Conservation (phyloP, 2,329 filamentous ascomycete species). For the Phaeosphaeriaceae sp. region DNA sequence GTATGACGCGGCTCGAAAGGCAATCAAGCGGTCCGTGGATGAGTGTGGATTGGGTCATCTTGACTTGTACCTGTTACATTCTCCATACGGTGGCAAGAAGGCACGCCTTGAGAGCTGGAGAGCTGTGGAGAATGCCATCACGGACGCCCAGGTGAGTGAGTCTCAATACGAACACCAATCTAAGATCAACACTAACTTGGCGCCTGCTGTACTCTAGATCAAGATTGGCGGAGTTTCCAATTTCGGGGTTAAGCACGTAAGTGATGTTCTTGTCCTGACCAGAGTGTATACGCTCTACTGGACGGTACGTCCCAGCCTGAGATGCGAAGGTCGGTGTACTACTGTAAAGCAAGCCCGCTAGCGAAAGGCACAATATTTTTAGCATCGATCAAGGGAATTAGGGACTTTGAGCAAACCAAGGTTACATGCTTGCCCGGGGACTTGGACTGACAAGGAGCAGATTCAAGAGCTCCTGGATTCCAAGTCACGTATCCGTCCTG, state of each 20-base stretch:
- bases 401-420: too few species aligned
- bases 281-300: conserved; percentile 2
- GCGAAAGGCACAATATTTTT: too few species aligned
- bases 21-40: conserved; percentile 70
- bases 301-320: background rate
- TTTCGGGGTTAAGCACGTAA: conserved; percentile 74
- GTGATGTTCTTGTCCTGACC: conserved; percentile 33
- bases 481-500: conserved; percentile 67
- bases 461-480: conserved; percentile 72
- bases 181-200: background rate
- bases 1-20: conserved; percentile 71
- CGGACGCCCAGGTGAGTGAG: conserved; percentile 66
- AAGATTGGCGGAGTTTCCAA: conserved; percentile 78
- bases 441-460: conserved; percentile 46
- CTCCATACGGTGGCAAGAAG: conserved; percentile 74
- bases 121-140: conserved; percentile 77
- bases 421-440: background rate
- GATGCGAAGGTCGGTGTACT: conserved; percentile 8
- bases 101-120: conserved; percentile 75
- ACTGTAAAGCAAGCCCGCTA: background rate
- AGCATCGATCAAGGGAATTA: background rate
- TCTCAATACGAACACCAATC: too few species aligned
- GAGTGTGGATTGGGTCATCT: conserved; percentile 74
- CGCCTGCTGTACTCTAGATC: background rate
- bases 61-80: conserved; percentile 80